Percentiles rank a stretch among this genome's conserved stretches.
Evolutionary conservation across 1,284 basidiomycete genomes (phyloP).

Genomic region (Leccinum holopus): DNA sequence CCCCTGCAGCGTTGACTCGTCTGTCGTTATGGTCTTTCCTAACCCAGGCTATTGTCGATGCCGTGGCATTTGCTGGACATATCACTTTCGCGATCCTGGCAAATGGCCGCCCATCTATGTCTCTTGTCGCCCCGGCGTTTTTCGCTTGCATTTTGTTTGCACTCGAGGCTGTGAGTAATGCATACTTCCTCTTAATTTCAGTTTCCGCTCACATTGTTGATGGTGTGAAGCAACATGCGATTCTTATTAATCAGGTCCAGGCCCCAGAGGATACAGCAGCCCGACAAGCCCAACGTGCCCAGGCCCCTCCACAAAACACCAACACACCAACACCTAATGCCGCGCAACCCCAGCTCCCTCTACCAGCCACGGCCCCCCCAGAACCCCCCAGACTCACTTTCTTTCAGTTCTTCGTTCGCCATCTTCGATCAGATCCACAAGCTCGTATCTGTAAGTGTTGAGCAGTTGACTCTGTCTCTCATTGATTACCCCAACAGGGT

Average conservation of each 20-base stretch:
- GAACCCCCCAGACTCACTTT: conserved; percentile 37
- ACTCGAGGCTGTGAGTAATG: conserved; percentile 63
- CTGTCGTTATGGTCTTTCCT: conserved; percentile 82
- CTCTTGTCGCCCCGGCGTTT: conserved; percentile 80
- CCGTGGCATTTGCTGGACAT: conserved; percentile 81
- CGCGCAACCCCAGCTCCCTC: conserved; percentile 19
- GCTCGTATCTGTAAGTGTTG: conserved; percentile 60
- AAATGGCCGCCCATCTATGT: conserved; percentile 74
- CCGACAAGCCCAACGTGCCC: conserved; percentile 21
- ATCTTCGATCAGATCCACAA: conserved; percentile 67
- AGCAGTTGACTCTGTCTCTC: not conserved
- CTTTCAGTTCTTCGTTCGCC: conserved; percentile 51
- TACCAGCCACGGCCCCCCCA: conserved; percentile 18
- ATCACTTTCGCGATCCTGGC: conserved; percentile 82
- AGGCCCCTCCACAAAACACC: conserved; percentile 9
- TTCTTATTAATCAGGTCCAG: conserved; percentile 79
- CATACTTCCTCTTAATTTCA: not conserved
- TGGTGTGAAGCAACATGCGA: conserved; percentile 71
- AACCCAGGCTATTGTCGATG: conserved; percentile 73
- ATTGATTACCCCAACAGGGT: conserved; percentile 45
- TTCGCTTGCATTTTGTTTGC: conserved; percentile 69
- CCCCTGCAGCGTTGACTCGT: conserved; percentile 73
- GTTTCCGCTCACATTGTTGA: conserved; percentile 1
- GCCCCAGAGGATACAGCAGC: conserved; percentile 63
- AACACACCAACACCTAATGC: not conserved